Evolutionary conservation across 2,329 filamentous ascomycete genomes (phyloP).

Genomic region (Fragosphaeria purpurea): DNA sequence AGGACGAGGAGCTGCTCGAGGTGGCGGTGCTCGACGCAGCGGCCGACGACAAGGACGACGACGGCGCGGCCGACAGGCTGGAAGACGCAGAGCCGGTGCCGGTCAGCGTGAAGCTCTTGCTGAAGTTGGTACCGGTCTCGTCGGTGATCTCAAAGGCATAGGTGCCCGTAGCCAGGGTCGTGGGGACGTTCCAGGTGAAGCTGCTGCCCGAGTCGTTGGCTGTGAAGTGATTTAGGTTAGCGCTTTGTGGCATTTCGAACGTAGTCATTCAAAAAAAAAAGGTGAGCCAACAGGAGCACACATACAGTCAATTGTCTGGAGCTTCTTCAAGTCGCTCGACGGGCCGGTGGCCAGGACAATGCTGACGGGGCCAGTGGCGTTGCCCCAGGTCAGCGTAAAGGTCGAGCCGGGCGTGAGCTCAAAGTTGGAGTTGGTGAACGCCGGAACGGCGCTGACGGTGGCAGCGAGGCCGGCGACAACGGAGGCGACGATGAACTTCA

Average conservation of each 20-base stretch:
- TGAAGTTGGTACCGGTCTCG: conserved; percentile 32
- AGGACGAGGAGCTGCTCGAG: conserved; percentile 10
- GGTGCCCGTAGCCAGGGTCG: conserved; percentile 25
- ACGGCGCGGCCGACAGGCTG: conserved; percentile 12
- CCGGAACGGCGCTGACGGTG: conserved; percentile 18
- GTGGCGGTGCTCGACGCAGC: conserved; percentile 13
- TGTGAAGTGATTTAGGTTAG: conserved; percentile 13
- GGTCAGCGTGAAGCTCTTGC: conserved; percentile 26
- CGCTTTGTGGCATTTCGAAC: background rate
- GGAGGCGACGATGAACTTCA: conserved; percentile 28
- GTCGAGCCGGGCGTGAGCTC: conserved; percentile 26
- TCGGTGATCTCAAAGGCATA: conserved; percentile 39
- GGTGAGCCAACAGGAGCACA: background rate
- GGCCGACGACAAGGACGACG: conserved; percentile 7
- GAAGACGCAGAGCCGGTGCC: conserved; percentile 12
- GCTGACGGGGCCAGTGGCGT: conserved; percentile 30
- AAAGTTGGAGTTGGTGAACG: conserved; percentile 22
- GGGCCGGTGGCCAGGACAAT: conserved; percentile 30
- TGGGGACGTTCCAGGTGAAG: conserved; percentile 29
- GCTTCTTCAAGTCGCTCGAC: conserved; percentile 23
- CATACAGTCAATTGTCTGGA: conserved; percentile 28
- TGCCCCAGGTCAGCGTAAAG: conserved; percentile 35
- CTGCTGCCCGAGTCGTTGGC: conserved; percentile 24
- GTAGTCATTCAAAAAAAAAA: too few relatives aligned
- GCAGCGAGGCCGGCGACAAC: conserved; percentile 26